Base-by-base conservation (phyloP, 108 stramenopile species). In the Phaeodactylum tricornutum region DNA sequence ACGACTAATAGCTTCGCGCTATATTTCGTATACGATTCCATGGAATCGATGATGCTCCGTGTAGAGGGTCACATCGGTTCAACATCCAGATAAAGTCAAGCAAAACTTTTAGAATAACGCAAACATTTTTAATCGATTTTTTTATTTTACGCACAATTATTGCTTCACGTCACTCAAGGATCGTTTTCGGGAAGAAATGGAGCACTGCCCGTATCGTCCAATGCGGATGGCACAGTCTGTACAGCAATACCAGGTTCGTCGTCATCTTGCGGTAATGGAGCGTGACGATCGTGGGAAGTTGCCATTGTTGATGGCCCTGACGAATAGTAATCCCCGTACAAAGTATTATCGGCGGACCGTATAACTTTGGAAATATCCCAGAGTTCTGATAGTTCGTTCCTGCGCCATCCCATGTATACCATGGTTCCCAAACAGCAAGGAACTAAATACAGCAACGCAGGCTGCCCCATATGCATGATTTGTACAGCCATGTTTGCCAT, bases 401-500 rank as follows among this genome's bases (percentile, higher is more conserved):
- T 75, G 29, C 53, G 25, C 53, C 53, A 55, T 24, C 80, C 83
- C 36, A 87, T 37, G 33, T 63, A 74, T 16, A 58, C 29, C 45
- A 91, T 77, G 21, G 80, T 80, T 29, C 92, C 92, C 36, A 96
- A 73, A 27, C 87, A 89, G 46, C 71, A 72, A 14, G 94, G 94
- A 14, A 93, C 94, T 23, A 96, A 53, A 63, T 96, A 96, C 41
- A 96, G 64, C 32, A 96, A 57, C 3, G 94, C 88, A 5, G 94
- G 92, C 62, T 96, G 95, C 6, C 91, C 92, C 71, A 71, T 77
- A 5, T 75, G 44, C 72, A 84, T 91, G 12, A 69, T n/a, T 43
- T 81, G 84, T 4, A 94, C 95, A 0, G 91, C 92, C 24, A 72
- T 43, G 53, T 94, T 92, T 12, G 95, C 91, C 74, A 86, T 84